phyloP scores from a whole-genome alignment of 2,329 filamentous ascomycete species.

The Xylaria sp. region DNA sequence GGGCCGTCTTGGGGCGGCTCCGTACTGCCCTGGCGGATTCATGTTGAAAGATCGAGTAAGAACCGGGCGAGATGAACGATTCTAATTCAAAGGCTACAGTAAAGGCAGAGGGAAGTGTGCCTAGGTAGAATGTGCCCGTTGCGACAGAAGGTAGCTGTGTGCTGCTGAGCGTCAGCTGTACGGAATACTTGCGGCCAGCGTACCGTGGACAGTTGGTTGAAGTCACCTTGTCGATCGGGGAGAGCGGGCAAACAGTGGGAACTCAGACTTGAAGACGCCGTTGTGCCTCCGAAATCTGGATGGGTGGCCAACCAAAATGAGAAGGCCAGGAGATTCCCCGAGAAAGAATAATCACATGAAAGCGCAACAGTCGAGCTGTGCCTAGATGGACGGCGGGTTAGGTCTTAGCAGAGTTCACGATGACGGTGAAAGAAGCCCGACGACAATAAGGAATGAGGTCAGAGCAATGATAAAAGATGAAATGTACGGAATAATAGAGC shows the following conservation, averaged over 20 bases:
- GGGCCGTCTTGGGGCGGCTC: conserved; percentile 34
- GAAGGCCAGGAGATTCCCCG: background rate
- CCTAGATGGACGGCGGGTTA: background rate
- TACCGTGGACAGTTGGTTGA: background rate
- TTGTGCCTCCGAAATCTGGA: background rate
- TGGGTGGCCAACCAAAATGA: background rate
- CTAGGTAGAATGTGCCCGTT: background rate
- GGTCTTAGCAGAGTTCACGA: background rate
- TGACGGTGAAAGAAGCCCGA: background rate
- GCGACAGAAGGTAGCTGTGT: background rate
- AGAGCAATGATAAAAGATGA: background rate
- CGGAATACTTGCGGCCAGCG: background rate
- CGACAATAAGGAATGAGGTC: background rate
- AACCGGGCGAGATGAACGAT: background rate
- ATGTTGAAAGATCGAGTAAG: conserved; percentile 24
- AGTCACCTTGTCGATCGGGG: background rate
- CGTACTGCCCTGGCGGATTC: conserved; percentile 37
- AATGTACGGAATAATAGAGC: background rate
- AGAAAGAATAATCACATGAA: background rate
- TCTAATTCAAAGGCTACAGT: background rate
- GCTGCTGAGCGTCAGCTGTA: background rate
- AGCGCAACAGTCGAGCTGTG: background rate
- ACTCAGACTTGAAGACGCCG: background rate
- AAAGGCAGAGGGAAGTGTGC: background rate
- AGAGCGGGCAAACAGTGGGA: background rate